Base-by-base conservation (phyloP, 352 stramenopile genomes). In the Peronospora belbahrii region DNA sequence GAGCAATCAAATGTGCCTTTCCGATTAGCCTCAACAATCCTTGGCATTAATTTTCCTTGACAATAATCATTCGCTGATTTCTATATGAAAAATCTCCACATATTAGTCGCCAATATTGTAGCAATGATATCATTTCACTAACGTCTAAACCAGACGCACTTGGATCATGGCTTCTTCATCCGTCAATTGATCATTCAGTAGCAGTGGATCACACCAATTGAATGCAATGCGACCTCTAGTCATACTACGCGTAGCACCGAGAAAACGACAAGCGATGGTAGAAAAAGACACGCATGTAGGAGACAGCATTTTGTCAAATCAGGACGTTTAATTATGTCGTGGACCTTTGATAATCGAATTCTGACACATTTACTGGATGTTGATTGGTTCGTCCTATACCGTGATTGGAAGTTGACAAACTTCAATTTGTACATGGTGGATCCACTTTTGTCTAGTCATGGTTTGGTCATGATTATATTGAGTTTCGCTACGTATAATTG, bases 21-120 rank as follows among this genome's bases (percentile, higher is more conserved):
- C 23, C 96, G 86, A 73, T 98, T 98, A 9, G 89, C 91, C 42
- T 97, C 51, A 9, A 98, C 65, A 31, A 98, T 97, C 42, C 83
- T 57, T 27, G 95, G 95, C 57, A 97, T 57, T 15, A 99, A 73
- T 56, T 98, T 90, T 37, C 77, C 62, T 60, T 98, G 88, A 66
- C 91, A 98, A 73, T 97, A 98, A 31, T 84, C 70, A 25, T 85
- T 83, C 23, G 93, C 84, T 2, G 90, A 87, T 75, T 98, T 92
- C 74, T 95, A 61, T 32, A 25, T n/a, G n/a, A 9, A 6, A 2
- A 37, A 51, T 34, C 13, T 1, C n/a, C 56, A 37, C 23, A 3
- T 27, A n/a, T 52, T 9, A 56, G 23, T 20, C 32, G 28, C 31
- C 43, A 51, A 28, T 35, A n/a, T n/a, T n/a, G 8, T 10, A 34